phyloP scores from a whole-genome alignment of 768 basidiomycete species.

The Lactifluus volemus region DNA sequence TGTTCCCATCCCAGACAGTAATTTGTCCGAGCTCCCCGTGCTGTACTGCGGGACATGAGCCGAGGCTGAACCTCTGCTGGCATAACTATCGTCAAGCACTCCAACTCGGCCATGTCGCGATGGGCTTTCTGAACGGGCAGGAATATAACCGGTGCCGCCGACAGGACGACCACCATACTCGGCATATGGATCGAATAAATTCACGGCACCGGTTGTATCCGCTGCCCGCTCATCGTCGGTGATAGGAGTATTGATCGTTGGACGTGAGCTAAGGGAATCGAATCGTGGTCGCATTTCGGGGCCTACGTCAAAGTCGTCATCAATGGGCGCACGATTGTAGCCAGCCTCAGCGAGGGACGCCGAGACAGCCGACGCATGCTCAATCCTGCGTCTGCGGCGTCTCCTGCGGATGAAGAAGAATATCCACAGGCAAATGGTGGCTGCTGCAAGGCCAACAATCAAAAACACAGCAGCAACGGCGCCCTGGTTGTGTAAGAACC shows the following conservation, averaged over 20 bases:
- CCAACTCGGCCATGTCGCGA: slow-evolving; percentile 26
- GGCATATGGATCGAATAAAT: slow-evolving; percentile 14
- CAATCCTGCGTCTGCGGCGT: slow-evolving; percentile 49
- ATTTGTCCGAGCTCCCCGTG: slow-evolving; percentile 51
- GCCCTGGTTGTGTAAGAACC: slow-evolving; percentile 83
- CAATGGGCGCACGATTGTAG: slow-evolving; percentile 54
- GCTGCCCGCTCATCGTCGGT: slow-evolving; percentile 18
- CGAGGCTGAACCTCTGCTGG: slow-evolving; percentile 23
- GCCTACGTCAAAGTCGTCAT: slow-evolving; percentile 29
- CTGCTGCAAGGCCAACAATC: slow-evolving; percentile 75
- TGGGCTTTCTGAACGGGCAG: slow-evolving; percentile 41
- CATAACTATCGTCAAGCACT: slow-evolving; percentile 20
- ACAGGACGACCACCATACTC: slow-evolving; percentile 10
- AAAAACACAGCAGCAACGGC: slow-evolving; percentile 91
- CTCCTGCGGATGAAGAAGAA: slow-evolving; percentile 63
- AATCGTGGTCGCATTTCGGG: slow-evolving; percentile 18
- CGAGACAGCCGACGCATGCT: slow-evolving; percentile 64
- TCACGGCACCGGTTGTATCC: background rate
- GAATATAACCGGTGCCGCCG: slow-evolving; percentile 35
- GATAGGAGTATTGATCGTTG: slow-evolving; percentile 18
- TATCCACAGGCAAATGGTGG: slow-evolving; percentile 58
- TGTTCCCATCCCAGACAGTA: slow-evolving; percentile 32
- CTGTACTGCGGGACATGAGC: slow-evolving; percentile 42
- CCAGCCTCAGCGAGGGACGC: slow-evolving; percentile 66
- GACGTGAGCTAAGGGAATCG: slow-evolving; percentile 20